phyloP scores from a whole-genome alignment of 192 early-diverging fungal genomes.

The Podila epigama region DNA sequence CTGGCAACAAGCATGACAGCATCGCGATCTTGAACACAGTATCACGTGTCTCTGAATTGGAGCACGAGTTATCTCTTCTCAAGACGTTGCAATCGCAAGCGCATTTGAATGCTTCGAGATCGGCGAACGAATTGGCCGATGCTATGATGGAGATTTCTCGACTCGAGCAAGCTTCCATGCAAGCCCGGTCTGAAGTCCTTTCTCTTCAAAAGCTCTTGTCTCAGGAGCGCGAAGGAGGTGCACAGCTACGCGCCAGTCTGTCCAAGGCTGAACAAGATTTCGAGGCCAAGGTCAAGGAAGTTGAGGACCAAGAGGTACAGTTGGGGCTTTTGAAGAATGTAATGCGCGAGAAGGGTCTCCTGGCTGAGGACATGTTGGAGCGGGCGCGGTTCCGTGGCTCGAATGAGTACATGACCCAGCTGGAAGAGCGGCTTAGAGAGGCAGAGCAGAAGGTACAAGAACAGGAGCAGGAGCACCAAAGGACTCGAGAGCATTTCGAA shows the following conservation, averaged over 20 bases:
- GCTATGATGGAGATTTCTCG: slow-evolving; percentile 53
- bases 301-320: slow-evolving; percentile 63
- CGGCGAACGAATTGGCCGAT: slow-evolving; percentile 50
- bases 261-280: slow-evolving; percentile 51
- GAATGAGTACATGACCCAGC: slow-evolving; percentile 17
- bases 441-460: slow-evolving; percentile 15
- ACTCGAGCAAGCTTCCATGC: slow-evolving; percentile 56
- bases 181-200: slow-evolving; percentile 53
- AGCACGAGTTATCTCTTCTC: slow-evolving; percentile 46
- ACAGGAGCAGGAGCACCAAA: slow-evolving; percentile 23
- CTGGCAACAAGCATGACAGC: slow-evolving; percentile 38
- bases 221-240: slow-evolving; percentile 51
- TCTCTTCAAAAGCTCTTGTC: slow-evolving; percentile 50
- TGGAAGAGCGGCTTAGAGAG: slow-evolving; percentile 22
- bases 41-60: slow-evolving; percentile 40
- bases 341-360: slow-evolving; percentile 56
- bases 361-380: slow-evolving; percentile 38
- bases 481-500: slow-evolving; percentile 1
- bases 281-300: slow-evolving; percentile 43
- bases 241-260: slow-evolving; percentile 37
- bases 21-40: slow-evolving; percentile 42
- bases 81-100: slow-evolving; percentile 34
- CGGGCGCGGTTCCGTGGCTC: slow-evolving; percentile 29
- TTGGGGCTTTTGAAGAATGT: slow-evolving; percentile 61
- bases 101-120: slow-evolving; percentile 25